Evolutionary conservation across 306 rosid species (phyloP), one percentile per base, ranked within the genome.

Genomic region (Heteromeles arbutifolia): DNA sequence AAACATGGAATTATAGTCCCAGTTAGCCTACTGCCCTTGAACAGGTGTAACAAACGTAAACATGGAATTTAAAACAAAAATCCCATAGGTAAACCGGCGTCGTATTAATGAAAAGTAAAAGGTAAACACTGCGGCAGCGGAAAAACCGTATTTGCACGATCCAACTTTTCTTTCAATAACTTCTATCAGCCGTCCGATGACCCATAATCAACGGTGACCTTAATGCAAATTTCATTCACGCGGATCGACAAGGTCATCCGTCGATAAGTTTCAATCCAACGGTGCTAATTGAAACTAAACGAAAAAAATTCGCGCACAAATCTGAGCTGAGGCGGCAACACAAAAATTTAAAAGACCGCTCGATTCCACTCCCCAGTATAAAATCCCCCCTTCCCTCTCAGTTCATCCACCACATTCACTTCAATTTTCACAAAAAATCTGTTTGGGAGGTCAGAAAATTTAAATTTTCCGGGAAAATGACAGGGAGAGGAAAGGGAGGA

Each of bases 401-500:
- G 2, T 25, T 15, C 34, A 19, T 4, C 0, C 50, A 65, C 21
- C 71, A 11, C 5, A 22, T 21, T 22, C 53, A 39, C 12, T 11
- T 41, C 21, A 21, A 21, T 5, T 9, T n/a, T 5, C 28, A 37
- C 8, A 37, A n/a, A 0, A 6, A 5, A 14, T 22, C 9, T 58
- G 80, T 77, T 68, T 68, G 69, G 12, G 37, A 8, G 74, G 31
- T 64, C 8, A 68, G 80, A 76, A 76, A 48, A 5, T 39, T 34
- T 14, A 4, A 13, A 3, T 6, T 37, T 52, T 24, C 26, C 17
- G 19, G 26, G 45, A 54, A 28, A 53, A 79, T 79, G 82, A 72
- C 78, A 5, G 82, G 82, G 21, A 79, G 82, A 54, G 82, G 82
- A 53, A 79, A 79, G 59, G 82, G 82, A 53, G 82, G 82, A 4